Evolutionary conservation across 371 early-diverging fungal species (phyloP).

Genomic region (Massospora cicadina): DNA sequence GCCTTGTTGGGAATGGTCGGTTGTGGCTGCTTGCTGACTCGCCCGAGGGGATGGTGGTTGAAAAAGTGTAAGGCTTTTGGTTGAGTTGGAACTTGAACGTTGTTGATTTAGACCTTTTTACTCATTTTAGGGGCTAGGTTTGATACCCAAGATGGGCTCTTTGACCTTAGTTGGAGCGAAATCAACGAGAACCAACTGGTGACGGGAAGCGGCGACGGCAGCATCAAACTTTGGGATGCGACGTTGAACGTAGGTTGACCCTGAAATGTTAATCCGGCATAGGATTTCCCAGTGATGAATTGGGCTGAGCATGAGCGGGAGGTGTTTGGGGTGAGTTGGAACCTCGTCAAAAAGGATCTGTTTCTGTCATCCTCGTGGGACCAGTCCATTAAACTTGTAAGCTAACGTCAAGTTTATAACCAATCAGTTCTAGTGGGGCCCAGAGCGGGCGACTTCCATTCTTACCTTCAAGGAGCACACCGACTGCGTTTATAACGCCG

Average conservation of each 20-base stretch:
- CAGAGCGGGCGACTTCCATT: slow-evolving; percentile 54
- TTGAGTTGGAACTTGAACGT: background rate
- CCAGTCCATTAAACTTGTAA: slow-evolving; percentile 75
- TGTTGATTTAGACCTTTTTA: background rate
- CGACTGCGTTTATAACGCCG: slow-evolving; percentile 71
- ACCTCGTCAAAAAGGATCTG: slow-evolving; percentile 62
- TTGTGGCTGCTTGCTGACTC: slow-evolving; percentile 41
- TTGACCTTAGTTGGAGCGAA: slow-evolving; percentile 88
- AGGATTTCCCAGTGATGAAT: slow-evolving; percentile 75
- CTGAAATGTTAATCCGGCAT: background rate
- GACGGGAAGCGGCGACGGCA: slow-evolving; percentile 82
- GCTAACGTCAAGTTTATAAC: slow-evolving; percentile 12
- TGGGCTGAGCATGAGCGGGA: slow-evolving; percentile 90
- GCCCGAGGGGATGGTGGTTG: slow-evolving; percentile 37
- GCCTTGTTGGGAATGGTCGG: slow-evolving; percentile 87
- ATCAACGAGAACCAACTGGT: slow-evolving; percentile 81
- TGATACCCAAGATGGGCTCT: slow-evolving; percentile 91
- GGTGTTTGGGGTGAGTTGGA: slow-evolving; percentile 87
- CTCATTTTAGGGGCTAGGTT: slow-evolving; percentile 26
- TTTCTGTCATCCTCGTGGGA: slow-evolving; percentile 91
- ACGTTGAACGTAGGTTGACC: slow-evolving; percentile 42
- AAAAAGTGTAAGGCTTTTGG: slow-evolving; percentile 36
- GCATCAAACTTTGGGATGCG: slow-evolving; percentile 82
- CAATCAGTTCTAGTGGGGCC: slow-evolving; percentile 51
- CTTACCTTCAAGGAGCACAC: slow-evolving; percentile 68